phyloP scores from a whole-genome alignment of 2,329 filamentous ascomycete genomes.

The Exophiala sp. region DNA sequence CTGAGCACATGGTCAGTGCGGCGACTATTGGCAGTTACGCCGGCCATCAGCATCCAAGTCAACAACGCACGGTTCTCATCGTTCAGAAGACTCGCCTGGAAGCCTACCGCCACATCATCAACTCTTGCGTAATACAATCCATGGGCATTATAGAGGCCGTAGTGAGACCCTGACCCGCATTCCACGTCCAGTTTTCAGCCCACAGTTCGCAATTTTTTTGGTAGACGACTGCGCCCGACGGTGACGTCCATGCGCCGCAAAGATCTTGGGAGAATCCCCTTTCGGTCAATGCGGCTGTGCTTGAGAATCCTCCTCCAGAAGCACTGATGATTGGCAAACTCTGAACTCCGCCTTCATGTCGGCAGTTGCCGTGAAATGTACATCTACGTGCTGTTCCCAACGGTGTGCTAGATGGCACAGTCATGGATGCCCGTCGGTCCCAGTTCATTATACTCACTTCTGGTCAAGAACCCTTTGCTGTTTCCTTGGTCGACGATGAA shows the following conservation, averaged over 20 bases:
- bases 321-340: too few species aligned
- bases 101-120: neutral
- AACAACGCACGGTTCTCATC: neutral
- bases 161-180: too few species aligned
- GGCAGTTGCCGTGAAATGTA: neutral
- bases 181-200: neutral
- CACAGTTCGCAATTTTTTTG: too few species aligned
- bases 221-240: neutral
- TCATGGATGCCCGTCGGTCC: conserved; percentile 61
- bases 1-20: neutral
- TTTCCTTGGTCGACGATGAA: conserved; percentile 63
- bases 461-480: conserved; percentile 63
- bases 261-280: neutral
- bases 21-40: neutral
- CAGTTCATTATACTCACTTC: conserved; percentile 62
- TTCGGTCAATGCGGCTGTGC: neutral
- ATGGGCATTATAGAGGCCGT: too few species aligned
- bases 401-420: conserved; percentile 35
- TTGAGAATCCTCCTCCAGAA: neutral
- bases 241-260: neutral
- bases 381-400: neutral
- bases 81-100: neutral
- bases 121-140: too few species aligned
- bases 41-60: neutral
- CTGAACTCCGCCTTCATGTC: too few species aligned